These are phyloP conservation scores for Leccinellum luteum DNA, from an alignment of 768 basidiomycete genomes.

Conservation along the genomic window DNA sequence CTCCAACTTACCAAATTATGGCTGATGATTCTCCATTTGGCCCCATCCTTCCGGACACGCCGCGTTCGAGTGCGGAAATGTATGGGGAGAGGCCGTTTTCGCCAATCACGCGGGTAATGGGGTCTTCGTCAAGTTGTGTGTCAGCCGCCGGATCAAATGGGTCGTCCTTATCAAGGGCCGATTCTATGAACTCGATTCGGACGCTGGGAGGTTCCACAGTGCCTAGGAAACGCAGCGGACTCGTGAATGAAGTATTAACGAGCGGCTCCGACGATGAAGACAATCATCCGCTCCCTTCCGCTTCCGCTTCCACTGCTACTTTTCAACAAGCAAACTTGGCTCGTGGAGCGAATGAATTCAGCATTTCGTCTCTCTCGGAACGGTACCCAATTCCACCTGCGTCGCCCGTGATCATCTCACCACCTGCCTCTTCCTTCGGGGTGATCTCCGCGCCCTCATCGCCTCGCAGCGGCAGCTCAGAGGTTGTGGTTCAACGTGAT, in stretches of 20 bases:
- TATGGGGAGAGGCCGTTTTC: slow-evolving; percentile 30
- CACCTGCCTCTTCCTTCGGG: slow-evolving; percentile 23
- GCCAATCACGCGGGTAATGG: slow-evolving; percentile 24
- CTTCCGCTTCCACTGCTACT: not conserved
- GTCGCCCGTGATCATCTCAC: slow-evolving; percentile 28
- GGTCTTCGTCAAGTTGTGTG: slow-evolving; percentile 6
- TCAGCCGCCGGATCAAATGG: slow-evolving; percentile 4
- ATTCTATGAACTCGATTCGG: slow-evolving; percentile 10
- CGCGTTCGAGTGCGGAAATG: slow-evolving; percentile 27
- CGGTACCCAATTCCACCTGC: slow-evolving; percentile 30
- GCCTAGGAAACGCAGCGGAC: slow-evolving; percentile 16
- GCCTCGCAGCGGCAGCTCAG: slow-evolving; percentile 17
- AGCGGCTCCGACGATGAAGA: not conserved
- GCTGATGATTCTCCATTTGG: slow-evolving; percentile 30
- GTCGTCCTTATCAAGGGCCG: slow-evolving; percentile 8
- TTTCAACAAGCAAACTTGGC: not conserved
- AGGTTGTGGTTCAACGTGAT: slow-evolving; percentile 7
- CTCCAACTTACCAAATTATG: slow-evolving; percentile 14
- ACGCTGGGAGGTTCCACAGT: slow-evolving; percentile 7
- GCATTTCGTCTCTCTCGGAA: slow-evolving; percentile 29
- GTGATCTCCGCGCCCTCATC: slow-evolving; percentile 24
- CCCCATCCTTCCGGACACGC: slow-evolving; percentile 29
- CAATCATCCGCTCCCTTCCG: not conserved
- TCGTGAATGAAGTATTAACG: slow-evolving; percentile 13
- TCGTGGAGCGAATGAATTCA: not conserved